Evolutionary conservation across 2,329 filamentous ascomycete genomes (phyloP), one percentile per base, ranked within the genome.

Genomic region (Fusarium keratoplasticum): DNA sequence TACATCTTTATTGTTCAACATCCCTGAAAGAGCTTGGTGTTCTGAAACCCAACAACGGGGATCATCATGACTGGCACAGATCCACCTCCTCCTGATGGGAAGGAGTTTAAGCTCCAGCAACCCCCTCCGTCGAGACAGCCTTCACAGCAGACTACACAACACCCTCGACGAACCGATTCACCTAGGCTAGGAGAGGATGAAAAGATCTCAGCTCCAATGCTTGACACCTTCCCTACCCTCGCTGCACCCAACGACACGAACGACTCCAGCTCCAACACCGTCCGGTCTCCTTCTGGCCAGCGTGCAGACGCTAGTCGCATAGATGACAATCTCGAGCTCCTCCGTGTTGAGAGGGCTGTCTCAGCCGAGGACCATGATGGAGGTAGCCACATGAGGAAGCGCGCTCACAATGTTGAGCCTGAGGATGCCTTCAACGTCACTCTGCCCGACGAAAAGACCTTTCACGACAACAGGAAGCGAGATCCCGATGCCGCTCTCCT

Each of bases 261-360:
- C 42, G 70, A 69, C 29, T 74, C 76, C 13, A 50, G 44, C 8
- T 50, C 14, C 6, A 71, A 72, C 18, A 72, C 72, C 22, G 58
- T 52, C 31, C 57, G 73, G 33, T 80, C 80, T 4, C 78, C 80
- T 2, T 72, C 76, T 1, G 70, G 70, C 14, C 78, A 80, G 52
- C 81, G 82, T 11, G 81, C 80, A 40, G 79, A 84, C 52, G 80
- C 78, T 31, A 81, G 76, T 66, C 83, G 86, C 4, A 78, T 88
- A 18, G 83, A 84, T 57, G 87, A 88, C 63, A 86, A 88, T 59
- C 82, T 88, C 18, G 87, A 88, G 66, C 80, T 88, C 6, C 80
- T 88, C 25, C 85, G 86, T 4, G 82, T 85, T 54, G 86, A 88
- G 73, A 83, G 85, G 3, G 76, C 84, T 54, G 82, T 87, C 16